These are phyloP conservation scores for Lactifluus volemus DNA, from an alignment of 768 basidiomycete species.

Conservation along the genomic window DNA sequence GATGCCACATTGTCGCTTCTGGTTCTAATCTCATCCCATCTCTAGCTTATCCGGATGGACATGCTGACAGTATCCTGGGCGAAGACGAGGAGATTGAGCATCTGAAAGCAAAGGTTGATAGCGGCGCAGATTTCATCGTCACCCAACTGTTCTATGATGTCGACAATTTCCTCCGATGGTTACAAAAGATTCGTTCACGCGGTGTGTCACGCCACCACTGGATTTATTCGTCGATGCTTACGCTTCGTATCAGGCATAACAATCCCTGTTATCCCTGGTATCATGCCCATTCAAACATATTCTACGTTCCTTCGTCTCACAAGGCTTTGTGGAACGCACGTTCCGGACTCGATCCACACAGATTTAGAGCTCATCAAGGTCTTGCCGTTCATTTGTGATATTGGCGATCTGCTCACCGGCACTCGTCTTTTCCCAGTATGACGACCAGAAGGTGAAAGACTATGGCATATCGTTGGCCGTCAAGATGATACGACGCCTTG, in stretches of 20 bases:
- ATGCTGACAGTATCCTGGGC: slow-evolving; percentile 49
- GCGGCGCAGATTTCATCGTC: slow-evolving; percentile 92
- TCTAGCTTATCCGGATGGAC: slow-evolving; percentile 86
- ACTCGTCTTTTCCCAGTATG: slow-evolving; percentile 44
- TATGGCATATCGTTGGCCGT: slow-evolving; percentile 87
- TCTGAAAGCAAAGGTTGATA: slow-evolving; percentile 83
- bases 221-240: neutral
- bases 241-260: slow-evolving; percentile 55
- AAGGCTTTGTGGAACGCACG: slow-evolving; percentile 75
- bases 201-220: slow-evolving; percentile 36
- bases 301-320: slow-evolving; percentile 86
- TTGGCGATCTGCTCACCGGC: neutral
- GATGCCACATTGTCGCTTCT: neutral
- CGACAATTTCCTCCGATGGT: slow-evolving; percentile 79
- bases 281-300: slow-evolving; percentile 98
- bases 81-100: slow-evolving; percentile 58
- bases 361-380: slow-evolving; percentile 74
- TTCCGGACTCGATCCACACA: slow-evolving; percentile 58
- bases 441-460: slow-evolving; percentile 90
- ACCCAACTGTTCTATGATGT: slow-evolving; percentile 97
- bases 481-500: slow-evolving; percentile 61
- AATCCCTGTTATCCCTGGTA: slow-evolving; percentile 87
- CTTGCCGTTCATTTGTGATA: slow-evolving; percentile 21
- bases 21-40: neutral
- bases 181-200: slow-evolving; percentile 54